Evolutionary conservation across 164 flowering plant genomes (phyloP).

Genomic region (Tetrastigma voinierianum): DNA sequence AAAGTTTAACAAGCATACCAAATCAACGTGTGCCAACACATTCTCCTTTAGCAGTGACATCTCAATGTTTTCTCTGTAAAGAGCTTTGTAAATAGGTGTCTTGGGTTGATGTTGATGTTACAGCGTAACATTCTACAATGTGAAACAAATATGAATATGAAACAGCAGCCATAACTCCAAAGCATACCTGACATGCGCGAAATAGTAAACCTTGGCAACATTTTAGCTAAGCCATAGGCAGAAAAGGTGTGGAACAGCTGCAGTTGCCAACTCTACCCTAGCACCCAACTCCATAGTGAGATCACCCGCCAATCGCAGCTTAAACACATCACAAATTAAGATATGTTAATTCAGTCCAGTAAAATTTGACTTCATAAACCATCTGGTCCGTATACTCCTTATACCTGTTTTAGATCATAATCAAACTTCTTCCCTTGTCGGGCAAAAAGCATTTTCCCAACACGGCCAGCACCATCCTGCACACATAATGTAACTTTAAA

Average conservation of each 20-base stretch:
- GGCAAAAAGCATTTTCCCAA: conserved; percentile 95
- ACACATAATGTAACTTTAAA: conserved; percentile 1
- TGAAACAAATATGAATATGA: conserved; percentile 11
- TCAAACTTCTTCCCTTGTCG: conserved; percentile 98
- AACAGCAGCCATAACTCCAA: neutral
- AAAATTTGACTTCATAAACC: neutral
- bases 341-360: conserved; percentile 1
- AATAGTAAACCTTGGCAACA: conserved; percentile 73
- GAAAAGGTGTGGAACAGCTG: conserved; percentile 90
- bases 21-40: conserved; percentile 98
- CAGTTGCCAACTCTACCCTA: conserved; percentile 91
- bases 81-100: conserved; percentile 97
- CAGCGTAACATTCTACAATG: conserved; percentile 91
- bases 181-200: neutral
- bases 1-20: conserved; percentile 49
- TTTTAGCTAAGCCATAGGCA: conserved; percentile 98
- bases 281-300: conserved; percentile 98
- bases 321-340: conserved; percentile 19
- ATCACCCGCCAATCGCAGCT: conserved; percentile 96
- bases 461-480: conserved; percentile 99
- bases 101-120: conserved; percentile 98
- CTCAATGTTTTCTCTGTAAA: too few species aligned
- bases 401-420: conserved; percentile 94
- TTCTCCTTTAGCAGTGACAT: conserved; percentile 98
- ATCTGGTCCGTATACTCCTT: neutral